Conservation (phyloP, 192 early-diverging fungal species). For the Backusella morwellensis region DNA sequence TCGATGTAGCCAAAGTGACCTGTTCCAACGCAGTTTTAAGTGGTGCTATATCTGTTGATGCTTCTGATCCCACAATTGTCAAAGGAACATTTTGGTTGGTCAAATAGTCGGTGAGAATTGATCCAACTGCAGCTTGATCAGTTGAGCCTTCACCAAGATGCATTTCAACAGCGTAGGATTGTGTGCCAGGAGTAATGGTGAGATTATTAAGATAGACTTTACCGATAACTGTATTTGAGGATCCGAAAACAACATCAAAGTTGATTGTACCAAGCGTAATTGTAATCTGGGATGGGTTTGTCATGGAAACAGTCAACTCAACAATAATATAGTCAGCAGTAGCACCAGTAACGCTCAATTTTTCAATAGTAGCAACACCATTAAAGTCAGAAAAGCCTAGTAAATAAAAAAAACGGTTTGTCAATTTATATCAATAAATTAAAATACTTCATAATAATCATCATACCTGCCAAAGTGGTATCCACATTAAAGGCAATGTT, state of each 20-base stretch:
- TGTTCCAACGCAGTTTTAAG: slow-evolving; percentile 42
- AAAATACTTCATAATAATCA: not conserved
- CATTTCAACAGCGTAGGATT: slow-evolving; percentile 38
- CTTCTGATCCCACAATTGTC: slow-evolving; percentile 32
- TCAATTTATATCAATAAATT: not conserved
- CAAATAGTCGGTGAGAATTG: slow-evolving; percentile 41
- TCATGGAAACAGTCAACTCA: not conserved
- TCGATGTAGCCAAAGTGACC: slow-evolving; percentile 34
- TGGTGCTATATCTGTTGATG: slow-evolving; percentile 41
- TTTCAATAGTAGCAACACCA: not conserved
- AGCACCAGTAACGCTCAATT: not conserved
- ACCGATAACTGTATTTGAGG: slow-evolving; percentile 33
- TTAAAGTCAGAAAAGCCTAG: slow-evolving; percentile 29
- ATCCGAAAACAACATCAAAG: slow-evolving; percentile 37
- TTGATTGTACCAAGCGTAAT: slow-evolving; percentile 47
- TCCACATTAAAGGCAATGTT: slow-evolving; percentile 40
- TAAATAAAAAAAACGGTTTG: slow-evolving; percentile 36
- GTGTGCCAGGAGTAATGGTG: slow-evolving; percentile 46
- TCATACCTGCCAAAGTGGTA: slow-evolving; percentile 31
- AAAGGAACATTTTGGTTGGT: slow-evolving; percentile 29
- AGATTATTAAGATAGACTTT: slow-evolving; percentile 43
- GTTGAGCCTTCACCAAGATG: slow-evolving; percentile 32
- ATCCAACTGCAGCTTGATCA: slow-evolving; percentile 26
- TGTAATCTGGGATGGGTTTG: slow-evolving; percentile 51
- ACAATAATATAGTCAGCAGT: not conserved